Percentiles rank a stretch among this genome's conserved stretches.
Evolutionary conservation across 2,329 filamentous ascomycete genomes (phyloP).

Genomic region (Lasiodiplodia theobromae): DNA sequence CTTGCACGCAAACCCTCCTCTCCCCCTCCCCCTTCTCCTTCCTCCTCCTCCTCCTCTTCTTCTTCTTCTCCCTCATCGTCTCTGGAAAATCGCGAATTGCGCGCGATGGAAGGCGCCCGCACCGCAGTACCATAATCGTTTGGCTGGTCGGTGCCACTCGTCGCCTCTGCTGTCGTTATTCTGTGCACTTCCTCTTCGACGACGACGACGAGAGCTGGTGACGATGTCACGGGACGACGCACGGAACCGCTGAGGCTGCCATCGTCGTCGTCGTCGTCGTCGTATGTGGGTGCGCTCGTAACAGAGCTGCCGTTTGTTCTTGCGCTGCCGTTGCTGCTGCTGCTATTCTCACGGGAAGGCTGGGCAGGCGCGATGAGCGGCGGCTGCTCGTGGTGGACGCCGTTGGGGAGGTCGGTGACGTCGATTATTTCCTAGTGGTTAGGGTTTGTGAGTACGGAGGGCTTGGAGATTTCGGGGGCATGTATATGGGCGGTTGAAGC

Average conservation of each 20-base stretch:
- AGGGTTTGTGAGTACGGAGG: neutral
- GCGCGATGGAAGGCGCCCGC: neutral
- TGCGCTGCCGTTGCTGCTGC: neutral
- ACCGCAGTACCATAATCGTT: neutral
- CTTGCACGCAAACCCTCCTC: neutral
- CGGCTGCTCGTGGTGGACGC: neutral
- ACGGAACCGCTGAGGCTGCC: neutral
- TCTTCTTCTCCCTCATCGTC: neutral
- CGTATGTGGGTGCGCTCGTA: neutral
- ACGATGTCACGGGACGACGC: neutral
- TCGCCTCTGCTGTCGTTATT: neutral
- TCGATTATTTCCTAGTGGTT: constrained; percentile 1
- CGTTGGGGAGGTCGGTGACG: constrained; percentile 14
- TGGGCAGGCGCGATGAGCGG: too few relatives aligned
- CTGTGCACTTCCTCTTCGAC: neutral
- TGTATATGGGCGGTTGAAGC: too few relatives aligned
- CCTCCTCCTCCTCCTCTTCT: neutral
- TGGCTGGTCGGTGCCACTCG: neutral
- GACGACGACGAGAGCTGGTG: neutral
- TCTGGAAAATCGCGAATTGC: neutral
- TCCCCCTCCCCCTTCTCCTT: neutral
- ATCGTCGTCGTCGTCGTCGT: neutral
- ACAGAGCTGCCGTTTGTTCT: neutral
- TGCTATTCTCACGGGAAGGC: too few relatives aligned
- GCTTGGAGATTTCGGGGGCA: too few relatives aligned